These are phyloP conservation scores for Centaurea solstitialis DNA, from an alignment of 129 eudicot genomes.

Conservation along the genomic window DNA sequence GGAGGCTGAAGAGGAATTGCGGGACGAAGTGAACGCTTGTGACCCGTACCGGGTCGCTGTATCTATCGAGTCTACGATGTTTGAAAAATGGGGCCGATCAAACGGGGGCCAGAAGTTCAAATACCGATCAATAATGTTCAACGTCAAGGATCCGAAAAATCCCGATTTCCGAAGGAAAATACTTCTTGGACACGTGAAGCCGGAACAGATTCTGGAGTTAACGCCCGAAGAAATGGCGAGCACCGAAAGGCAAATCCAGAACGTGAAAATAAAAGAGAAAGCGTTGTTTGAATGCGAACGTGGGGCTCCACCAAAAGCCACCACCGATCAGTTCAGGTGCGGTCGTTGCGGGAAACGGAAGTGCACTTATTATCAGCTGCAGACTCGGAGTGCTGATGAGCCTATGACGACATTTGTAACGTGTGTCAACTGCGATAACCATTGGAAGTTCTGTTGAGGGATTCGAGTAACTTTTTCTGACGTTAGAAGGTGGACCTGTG, in stretches of 20 bases:
- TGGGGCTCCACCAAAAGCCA: constrained; percentile 64
- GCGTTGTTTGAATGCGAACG: constrained; percentile 78
- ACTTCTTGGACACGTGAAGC: constrained; percentile 59
- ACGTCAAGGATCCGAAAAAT: constrained; percentile 73
- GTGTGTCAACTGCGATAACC: constrained; percentile 87
- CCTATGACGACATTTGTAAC: constrained; percentile 93
- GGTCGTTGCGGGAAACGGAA: constrained; percentile 73
- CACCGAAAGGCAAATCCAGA: constrained; percentile 50
- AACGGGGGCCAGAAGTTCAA: constrained; percentile 67
- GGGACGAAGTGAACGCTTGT: constrained; percentile 41
- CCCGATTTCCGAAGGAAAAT: constrained; percentile 89
- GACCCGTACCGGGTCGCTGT: constrained; percentile 81
- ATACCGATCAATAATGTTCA: constrained; percentile 75
- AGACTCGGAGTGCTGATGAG: constrained; percentile 91
- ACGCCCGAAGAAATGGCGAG: constrained; percentile 94
- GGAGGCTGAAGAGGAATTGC: constrained; percentile 58
- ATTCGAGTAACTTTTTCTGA: neutral
- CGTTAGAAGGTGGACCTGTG: constrained; percentile 16
- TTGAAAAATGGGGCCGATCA: constrained; percentile 74
- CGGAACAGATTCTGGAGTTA: constrained; percentile 52
- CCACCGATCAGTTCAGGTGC: constrained; percentile 71
- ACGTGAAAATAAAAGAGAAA: constrained; percentile 68
- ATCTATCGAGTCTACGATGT: constrained; percentile 76
- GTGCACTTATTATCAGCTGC: constrained; percentile 88
- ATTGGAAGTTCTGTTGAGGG: constrained; percentile 74